Evolutionary conservation across 2,329 filamentous ascomycete genomes (phyloP).

Genomic region (Zasmidium citrigriseum): DNA sequence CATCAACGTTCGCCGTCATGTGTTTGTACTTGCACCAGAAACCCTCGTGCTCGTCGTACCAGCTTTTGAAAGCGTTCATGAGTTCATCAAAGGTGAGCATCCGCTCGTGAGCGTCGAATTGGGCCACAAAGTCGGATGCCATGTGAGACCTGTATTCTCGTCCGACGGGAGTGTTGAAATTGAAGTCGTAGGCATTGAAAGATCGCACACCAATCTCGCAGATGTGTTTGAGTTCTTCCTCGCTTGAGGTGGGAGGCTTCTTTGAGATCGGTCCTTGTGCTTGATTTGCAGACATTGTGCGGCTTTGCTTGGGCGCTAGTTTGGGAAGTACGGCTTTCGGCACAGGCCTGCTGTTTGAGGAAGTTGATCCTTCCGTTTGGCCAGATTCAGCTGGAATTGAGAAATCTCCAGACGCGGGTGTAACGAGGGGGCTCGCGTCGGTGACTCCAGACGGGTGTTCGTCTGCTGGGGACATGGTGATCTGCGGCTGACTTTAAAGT

Average conservation of each 20-base stretch:
- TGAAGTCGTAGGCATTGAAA: background rate
- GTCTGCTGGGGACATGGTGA: no score
- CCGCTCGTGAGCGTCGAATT: background rate
- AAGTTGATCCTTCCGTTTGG: no score
- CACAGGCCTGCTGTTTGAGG: no score
- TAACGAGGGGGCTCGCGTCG: no score
- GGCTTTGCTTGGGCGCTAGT: background rate
- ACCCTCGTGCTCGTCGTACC: background rate
- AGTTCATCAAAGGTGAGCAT: background rate
- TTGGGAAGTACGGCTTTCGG: background rate
- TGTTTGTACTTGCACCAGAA: background rate
- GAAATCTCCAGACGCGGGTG: background rate
- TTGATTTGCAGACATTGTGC: no score
- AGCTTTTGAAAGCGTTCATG: background rate
- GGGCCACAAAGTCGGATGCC: background rate
- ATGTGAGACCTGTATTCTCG: background rate
- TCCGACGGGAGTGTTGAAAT: background rate
- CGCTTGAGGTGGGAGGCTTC: background rate
- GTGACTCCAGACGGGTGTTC: no score
- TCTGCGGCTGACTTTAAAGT: no score
- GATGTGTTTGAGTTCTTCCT: background rate
- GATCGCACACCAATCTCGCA: background rate
- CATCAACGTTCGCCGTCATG: background rate
- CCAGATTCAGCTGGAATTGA: background rate
- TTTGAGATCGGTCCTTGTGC: no score